Evolutionary conservation across 768 basidiomycete species (phyloP).

Genomic region (Boletus insuetus): DNA sequence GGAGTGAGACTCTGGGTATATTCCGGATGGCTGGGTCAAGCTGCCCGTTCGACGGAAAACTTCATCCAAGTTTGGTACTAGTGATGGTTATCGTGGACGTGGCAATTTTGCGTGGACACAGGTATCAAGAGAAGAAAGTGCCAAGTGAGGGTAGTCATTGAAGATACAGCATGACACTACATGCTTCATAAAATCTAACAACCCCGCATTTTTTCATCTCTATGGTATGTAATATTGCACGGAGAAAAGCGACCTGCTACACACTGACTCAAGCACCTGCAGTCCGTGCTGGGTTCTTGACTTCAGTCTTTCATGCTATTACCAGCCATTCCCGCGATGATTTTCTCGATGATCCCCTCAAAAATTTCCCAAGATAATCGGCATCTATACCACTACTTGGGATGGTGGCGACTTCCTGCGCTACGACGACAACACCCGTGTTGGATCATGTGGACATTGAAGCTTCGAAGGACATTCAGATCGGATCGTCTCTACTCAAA

Average conservation of each 20-base stretch:
- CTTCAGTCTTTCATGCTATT: not conserved
- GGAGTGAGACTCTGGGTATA: too few relatives aligned
- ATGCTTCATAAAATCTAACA: too few relatives aligned
- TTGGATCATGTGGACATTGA: slow-evolving; percentile 1
- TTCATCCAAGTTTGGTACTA: not conserved
- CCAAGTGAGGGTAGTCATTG: too few relatives aligned
- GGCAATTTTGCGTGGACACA: too few relatives aligned
- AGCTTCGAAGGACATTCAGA: too few relatives aligned
- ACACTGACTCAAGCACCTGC: not conserved
- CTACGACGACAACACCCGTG: slow-evolving; percentile 1
- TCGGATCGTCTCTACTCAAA: not conserved
- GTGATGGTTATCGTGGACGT: not conserved
- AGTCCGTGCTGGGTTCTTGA: not conserved
- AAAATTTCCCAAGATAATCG: slow-evolving; percentile 9
- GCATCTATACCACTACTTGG: slow-evolving; percentile 12
- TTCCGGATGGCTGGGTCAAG: too few relatives aligned
- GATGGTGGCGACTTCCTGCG: not conserved
- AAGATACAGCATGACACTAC: too few relatives aligned
- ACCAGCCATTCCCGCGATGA: not conserved
- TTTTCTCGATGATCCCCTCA: not conserved
- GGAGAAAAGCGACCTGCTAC: too few relatives aligned
- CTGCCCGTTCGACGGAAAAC: not conserved
- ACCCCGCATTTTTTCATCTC: too few relatives aligned
- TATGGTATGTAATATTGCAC: too few relatives aligned
- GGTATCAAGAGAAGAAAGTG: too few relatives aligned